A percentile compares a stretch with the other conserved stretches of the same genome.
phyloP scores from a whole-genome alignment of 2,329 filamentous ascomycete genomes.

The Massarina eburnea region DNA sequence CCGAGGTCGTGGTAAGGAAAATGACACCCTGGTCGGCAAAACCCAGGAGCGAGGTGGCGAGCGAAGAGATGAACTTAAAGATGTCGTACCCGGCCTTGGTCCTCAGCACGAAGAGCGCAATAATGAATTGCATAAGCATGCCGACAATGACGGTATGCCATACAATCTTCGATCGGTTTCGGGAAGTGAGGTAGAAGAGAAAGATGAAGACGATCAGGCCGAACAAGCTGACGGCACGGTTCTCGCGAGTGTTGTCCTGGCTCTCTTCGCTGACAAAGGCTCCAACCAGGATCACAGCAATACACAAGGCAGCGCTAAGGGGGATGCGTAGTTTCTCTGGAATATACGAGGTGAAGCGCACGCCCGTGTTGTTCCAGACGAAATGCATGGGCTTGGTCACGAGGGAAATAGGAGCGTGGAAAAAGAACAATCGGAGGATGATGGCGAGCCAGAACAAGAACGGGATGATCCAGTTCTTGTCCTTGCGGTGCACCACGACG shows the following conservation, averaged over 20 bases:
- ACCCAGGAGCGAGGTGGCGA: slow-evolving; percentile 72
- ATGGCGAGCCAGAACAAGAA: slow-evolving; percentile 80
- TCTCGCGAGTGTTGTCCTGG: slow-evolving; percentile 74
- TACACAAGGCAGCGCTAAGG: slow-evolving; percentile 63
- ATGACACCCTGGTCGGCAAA: slow-evolving; percentile 72
- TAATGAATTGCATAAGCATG: slow-evolving; percentile 84
- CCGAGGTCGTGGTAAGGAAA: slow-evolving; percentile 65
- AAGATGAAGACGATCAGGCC: slow-evolving; percentile 73
- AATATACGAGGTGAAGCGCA: slow-evolving; percentile 61
- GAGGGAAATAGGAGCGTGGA: slow-evolving; percentile 69
- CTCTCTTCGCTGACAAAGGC: slow-evolving; percentile 72
- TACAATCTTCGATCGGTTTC: slow-evolving; percentile 59
- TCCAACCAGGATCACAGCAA: slow-evolving; percentile 75
- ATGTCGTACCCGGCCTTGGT: slow-evolving; percentile 82
- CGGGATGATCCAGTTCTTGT: slow-evolving; percentile 80
- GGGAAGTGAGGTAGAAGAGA: slow-evolving; percentile 70
- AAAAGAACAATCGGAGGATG: slow-evolving; percentile 71
- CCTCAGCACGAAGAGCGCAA: slow-evolving; percentile 84
- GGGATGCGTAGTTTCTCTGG: slow-evolving; percentile 67
- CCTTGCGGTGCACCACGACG: slow-evolving; percentile 69
- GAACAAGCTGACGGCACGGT: slow-evolving; percentile 79
- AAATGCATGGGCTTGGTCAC: slow-evolving; percentile 67
- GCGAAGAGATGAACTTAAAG: slow-evolving; percentile 81
- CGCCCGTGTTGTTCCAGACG: slow-evolving; percentile 67
- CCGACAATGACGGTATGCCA: slow-evolving; percentile 72